phyloP scores from a whole-genome alignment of 805 yeast species.

The Yamadazyma olivae region DNA sequence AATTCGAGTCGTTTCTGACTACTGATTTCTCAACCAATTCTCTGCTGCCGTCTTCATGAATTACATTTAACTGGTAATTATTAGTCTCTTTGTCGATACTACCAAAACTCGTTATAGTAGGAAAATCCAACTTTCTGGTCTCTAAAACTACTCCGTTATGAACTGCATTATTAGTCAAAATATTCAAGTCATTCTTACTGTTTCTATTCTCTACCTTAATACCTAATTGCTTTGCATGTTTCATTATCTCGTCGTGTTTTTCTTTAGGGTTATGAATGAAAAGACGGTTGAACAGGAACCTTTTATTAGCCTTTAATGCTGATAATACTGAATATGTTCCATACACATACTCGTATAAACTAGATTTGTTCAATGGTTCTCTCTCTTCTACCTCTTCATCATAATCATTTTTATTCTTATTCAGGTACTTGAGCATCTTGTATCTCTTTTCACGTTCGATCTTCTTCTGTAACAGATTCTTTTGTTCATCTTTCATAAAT shows the following conservation, averaged over 20 bases:
- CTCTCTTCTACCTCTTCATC: background rate
- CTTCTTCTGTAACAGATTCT: slow-evolving; percentile 6
- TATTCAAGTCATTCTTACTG: slow-evolving; percentile 54
- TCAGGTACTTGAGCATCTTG: slow-evolving; percentile 5
- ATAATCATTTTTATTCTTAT: background rate
- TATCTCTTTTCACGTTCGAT: slow-evolving; percentile 7
- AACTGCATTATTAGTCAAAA: slow-evolving; percentile 61
- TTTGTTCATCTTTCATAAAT: slow-evolving; percentile 12
- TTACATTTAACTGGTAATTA: slow-evolving; percentile 4
- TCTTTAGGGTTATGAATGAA: slow-evolving; percentile 41
- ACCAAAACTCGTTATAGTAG: slow-evolving; percentile 21
- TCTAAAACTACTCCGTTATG: slow-evolving; percentile 81
- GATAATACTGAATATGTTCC: slow-evolving; percentile 77
- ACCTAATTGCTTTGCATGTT: slow-evolving; percentile 43
- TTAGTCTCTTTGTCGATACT: slow-evolving; percentile 10
- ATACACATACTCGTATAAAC: slow-evolving; percentile 60
- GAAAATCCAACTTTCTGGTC: slow-evolving; percentile 50
- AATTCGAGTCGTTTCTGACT: slow-evolving; percentile 14
- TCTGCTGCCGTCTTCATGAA: slow-evolving; percentile 7
- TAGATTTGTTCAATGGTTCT: slow-evolving; percentile 5
- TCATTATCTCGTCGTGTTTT: slow-evolving; percentile 36
- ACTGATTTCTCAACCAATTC: slow-evolving; percentile 12
- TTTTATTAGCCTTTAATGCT: slow-evolving; percentile 55
- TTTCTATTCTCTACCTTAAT: slow-evolving; percentile 34
- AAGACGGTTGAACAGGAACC: slow-evolving; percentile 52